These are phyloP conservation scores for Neospora caninum DNA, from an alignment of 169 alveolate genomes.

Conservation along the genomic window DNA sequence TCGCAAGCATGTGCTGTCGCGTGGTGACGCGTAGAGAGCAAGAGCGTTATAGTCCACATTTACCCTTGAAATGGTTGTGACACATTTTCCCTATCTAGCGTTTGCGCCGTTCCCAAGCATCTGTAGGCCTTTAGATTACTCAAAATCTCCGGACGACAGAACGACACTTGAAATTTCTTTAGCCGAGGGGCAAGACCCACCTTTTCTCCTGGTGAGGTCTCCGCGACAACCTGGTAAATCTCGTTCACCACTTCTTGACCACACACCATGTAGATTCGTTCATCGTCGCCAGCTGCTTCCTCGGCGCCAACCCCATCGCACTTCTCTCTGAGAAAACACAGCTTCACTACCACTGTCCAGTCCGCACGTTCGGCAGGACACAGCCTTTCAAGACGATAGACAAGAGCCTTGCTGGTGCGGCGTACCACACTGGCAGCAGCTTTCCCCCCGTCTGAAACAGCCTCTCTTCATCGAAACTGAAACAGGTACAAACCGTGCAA, in stretches of 20 bases:
- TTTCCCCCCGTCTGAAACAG: neutral
- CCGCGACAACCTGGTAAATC: constrained; percentile 78
- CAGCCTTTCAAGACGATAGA: neutral
- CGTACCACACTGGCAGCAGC: neutral
- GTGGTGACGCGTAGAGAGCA: too few relatives aligned
- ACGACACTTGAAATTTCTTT: too few relatives aligned
- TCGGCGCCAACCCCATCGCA: constrained; percentile 76
- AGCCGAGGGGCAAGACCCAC: neutral
- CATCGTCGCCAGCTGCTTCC: constrained; percentile 70
- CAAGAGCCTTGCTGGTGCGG: neutral
- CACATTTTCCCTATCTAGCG: too few relatives aligned
- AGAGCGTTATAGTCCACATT: too few relatives aligned
- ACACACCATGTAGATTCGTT: constrained; percentile 80
- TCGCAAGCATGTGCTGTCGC: too few relatives aligned
- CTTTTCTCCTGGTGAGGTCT: neutral
- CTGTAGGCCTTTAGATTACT: too few relatives aligned
- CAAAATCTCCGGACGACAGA: too few relatives aligned
- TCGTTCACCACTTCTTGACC: constrained; percentile 77
- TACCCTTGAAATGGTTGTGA: too few relatives aligned
- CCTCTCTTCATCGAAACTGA: too few relatives aligned
- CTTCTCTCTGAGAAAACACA: constrained; percentile 77
- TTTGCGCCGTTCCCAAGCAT: too few relatives aligned
- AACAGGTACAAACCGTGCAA: too few relatives aligned
- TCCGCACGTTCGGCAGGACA: neutral
- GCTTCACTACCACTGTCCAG: constrained; percentile 26